Evolutionary conservation across 2,329 filamentous ascomycete species (phyloP), one percentile per base, ranked within the genome.

Genomic region (Chaetomium strumarium): DNA sequence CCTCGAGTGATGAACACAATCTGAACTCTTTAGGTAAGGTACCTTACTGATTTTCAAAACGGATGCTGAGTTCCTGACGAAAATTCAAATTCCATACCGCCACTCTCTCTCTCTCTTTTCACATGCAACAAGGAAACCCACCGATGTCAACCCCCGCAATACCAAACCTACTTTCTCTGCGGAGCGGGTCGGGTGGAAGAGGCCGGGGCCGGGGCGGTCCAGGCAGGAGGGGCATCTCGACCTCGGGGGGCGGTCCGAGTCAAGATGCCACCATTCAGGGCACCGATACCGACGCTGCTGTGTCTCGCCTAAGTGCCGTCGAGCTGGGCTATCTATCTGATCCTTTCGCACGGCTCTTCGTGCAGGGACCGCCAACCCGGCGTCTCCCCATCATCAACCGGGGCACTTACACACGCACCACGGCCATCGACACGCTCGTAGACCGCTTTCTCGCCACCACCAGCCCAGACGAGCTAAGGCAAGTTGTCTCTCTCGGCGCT

Each of bases 331-430:
- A 97, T 67, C 75, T 99, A 1, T 72, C 87, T 2, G 93, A 99
- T 65, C 80, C 80, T 0, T 97, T 86, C 70, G 90, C 90, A 2
- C 72, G 72, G 49, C 76, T 77, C 50, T 90, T 96, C 66, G 83
- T 86, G 2, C 73, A 78, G 51, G 76, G 74, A 55, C 71, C 75
- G 10, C 19, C 49, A 19, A 52, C 47, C 12, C 79, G 87, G 58
- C 78, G 92, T 53, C 77, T 95, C 58, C 93, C 93, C 47, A 88
- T 99, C 57, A 96, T 99, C 64, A 97, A 99, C 66, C 77, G 92
- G 81, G 92, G 92, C 90, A 69, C 92, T n/a, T 97, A 96, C 64
- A 86, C 91, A 19, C 84, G 93, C 56, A 96, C 91, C 9, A 81
- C 79, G 5, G 88, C 88, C 20, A 84, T 99, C 58, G 90, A 99